phyloP scores from a whole-genome alignment of 805 yeast species.

The Saccharomycopsis lassenensis region DNA sequence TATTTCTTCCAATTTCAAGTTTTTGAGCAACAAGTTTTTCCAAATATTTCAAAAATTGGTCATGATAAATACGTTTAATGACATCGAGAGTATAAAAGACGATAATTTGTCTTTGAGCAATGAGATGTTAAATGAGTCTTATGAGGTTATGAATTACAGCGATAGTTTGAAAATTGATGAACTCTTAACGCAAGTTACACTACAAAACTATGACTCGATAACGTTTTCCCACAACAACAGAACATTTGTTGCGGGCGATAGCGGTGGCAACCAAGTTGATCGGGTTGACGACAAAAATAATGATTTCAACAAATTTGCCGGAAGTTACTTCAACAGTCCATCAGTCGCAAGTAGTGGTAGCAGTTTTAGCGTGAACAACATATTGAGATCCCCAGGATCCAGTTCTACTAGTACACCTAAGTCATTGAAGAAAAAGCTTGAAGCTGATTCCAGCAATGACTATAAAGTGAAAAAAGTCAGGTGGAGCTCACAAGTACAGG shows the following conservation, averaged over 20 bases:
- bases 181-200: background rate
- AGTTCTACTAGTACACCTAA: no score
- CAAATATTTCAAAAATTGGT: slow-evolving; percentile 19
- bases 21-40: slow-evolving; percentile 17
- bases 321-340: slow-evolving; percentile 20
- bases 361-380: slow-evolving; percentile 17
- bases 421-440: no score
- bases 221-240: background rate
- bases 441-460: no score
- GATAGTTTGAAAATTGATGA: slow-evolving; percentile 1
- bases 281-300: slow-evolving; percentile 19
- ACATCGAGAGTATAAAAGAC: slow-evolving; percentile 13
- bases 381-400: slow-evolving; percentile 16
- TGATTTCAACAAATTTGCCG: slow-evolving; percentile 13
- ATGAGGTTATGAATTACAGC: slow-evolving; percentile 7
- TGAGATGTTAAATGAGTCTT: slow-evolving; percentile 14
- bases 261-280: slow-evolving; percentile 21
- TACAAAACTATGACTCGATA: no score
- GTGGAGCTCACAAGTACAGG: slow-evolving; percentile 31
- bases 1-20: slow-evolving; percentile 35
- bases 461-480: slow-evolving; percentile 32
- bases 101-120: slow-evolving; percentile 14
- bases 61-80: slow-evolving; percentile 14
- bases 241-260: no score
- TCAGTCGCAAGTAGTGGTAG: slow-evolving; percentile 17